Base-by-base conservation (phyloP, 805 yeast species). In the Candida parachauliodes region DNA sequence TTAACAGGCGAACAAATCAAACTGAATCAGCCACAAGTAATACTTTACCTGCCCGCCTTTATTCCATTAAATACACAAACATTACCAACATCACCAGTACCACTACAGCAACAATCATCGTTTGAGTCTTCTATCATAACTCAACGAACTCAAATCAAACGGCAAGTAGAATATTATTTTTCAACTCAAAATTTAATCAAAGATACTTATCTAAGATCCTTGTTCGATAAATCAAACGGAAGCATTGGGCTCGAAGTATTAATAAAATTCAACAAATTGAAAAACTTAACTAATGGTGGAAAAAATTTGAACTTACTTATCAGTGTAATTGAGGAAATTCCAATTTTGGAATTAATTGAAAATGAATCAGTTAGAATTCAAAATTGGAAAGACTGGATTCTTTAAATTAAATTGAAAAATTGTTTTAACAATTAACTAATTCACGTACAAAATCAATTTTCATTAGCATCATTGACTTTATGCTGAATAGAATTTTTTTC, bases 101-200 rank as follows among this genome's bases (percentile, higher is more conserved):
- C 16, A 18, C 15, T 19, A 14, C 22, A 28, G 17, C 32, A 19
- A 8, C 27, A 34, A 20, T 26, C 31, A 26, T 7, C 15, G 12
- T 11, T 21, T 11, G 22, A 11, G 18, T 9, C 23, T 15, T 11
- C 32, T 4, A 14, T 12, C 12, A 8, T 5, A 11, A 17, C 33
- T 6, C 34, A 24, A 8, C 22, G 36, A 8, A 27, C 23, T 12
- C 28, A 16, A 22, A 48, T 46, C 11, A 41, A 28, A 32, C 32
- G 40, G n/a, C 57, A 52, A 42, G 28, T 54, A 10, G 39, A 36
- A 8, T 50, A 52, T 33, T 54, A 54, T 39, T 51, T 55, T 25
- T 54, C 58, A 8, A 41, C 47, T 2, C 48, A 51, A 23, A 55
- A 55, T 37, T 39, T 55, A 20, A 34, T 50, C 37, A 50, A 49